Base-by-base conservation (phyloP, 2,329 filamentous ascomycete species). In the Cercospora sp. region DNA sequence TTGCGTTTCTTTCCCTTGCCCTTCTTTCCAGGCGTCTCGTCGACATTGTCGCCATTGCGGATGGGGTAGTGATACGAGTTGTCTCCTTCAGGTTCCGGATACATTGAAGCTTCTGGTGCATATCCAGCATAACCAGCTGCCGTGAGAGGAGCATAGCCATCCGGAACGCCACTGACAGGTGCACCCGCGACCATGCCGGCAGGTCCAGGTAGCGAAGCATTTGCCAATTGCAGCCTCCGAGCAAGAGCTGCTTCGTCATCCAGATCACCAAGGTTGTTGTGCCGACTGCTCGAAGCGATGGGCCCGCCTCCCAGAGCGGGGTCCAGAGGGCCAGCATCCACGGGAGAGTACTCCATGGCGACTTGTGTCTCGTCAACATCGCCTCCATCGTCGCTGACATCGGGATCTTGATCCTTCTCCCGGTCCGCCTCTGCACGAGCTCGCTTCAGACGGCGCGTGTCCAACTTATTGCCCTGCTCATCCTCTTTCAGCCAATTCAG, bases 401-500 rank as follows among this genome's bases (percentile, higher is more conserved):
- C 80, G 9, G 81, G 80, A 69, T 85, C 82, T 51, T 79, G 79
- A 59, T 81, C 75, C 73, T 85, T 87, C 6, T 83, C 83, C 32
- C 75, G 77, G 57, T 87, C 84, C 3, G 86, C 87, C 72, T 88
- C 86, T 63, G 83, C 82, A 62, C 82, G 80, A 30, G 84, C 83
- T 66, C 80, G 78, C 66, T 77, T 75, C 70, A 73, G 75, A 3
- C 77, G 75, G 18, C 71, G 77, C 37, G 81, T 80, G 18, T 83
- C 79, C 32, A 74, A 73, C 6, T 72, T 69, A 26, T 75, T 73
- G 16, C 70, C 66, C 3, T 76, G 73, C 68, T 86, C 82, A 61
- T 77, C 83, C 65, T 88, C 88, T 63, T 87, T 86, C 59, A 98
- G 82, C 93, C 93, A 97, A 51, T 86, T 87, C 28, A 97, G 83